Percentiles rank a stretch among this genome's conserved stretches.
These are phyloP conservation scores for Solanum chaucha DNA, from an alignment of 257 asterid genomes.

Conservation along the genomic window DNA sequence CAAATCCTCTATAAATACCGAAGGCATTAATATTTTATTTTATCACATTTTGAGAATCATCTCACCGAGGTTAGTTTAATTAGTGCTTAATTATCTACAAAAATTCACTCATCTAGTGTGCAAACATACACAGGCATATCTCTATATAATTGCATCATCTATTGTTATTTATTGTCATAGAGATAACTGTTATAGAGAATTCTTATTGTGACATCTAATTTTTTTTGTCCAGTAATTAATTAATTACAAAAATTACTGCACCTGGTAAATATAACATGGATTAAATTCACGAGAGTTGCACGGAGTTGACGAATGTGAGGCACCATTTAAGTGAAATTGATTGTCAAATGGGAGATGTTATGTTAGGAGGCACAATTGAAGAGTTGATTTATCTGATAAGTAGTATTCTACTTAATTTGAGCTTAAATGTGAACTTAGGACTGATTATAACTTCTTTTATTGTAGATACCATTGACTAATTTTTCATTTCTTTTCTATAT, in stretches of 20 bases:
- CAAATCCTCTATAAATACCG: too few relatives aligned
- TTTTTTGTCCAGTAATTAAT: too few relatives aligned
- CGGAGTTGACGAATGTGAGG: neutral
- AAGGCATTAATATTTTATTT: neutral
- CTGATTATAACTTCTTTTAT: neutral
- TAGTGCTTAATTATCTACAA: too few relatives aligned
- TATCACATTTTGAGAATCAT: neutral
- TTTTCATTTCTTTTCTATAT: neutral
- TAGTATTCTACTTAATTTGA: neutral
- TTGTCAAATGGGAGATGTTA: too few relatives aligned
- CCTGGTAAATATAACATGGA: neutral
- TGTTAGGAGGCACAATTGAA: too few relatives aligned
- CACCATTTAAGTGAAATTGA: neutral
- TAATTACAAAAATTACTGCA: too few relatives aligned
- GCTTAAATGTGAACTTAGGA: neutral
- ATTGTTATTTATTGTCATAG: neutral
- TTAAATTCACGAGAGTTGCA: neutral
- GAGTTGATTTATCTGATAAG: neutral
- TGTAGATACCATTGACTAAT: neutral
- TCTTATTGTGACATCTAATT: neutral
- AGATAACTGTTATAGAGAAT: neutral
- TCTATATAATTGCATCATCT: too few relatives aligned
- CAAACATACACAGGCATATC: too few relatives aligned
- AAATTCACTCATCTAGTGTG: too few relatives aligned
- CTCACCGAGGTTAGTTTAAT: neutral